Conservation (phyloP, 2,329 filamentous ascomycete genomes). For the Calonectria naviculata region DNA sequence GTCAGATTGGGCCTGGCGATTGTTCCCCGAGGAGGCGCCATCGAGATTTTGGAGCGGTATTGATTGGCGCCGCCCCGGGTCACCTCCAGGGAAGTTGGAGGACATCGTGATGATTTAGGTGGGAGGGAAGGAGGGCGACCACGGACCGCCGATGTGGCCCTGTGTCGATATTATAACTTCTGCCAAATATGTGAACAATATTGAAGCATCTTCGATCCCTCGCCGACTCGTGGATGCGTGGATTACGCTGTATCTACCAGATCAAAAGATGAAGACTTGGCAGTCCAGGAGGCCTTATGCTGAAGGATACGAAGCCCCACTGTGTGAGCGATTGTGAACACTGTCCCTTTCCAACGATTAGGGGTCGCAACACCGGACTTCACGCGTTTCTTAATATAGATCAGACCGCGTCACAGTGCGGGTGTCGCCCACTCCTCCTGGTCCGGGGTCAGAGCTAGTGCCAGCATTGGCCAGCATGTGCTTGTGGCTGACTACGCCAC, state of each 20-base stretch:
- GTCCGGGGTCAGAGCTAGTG: constrained; percentile 19
- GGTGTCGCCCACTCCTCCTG: constrained; percentile 11
- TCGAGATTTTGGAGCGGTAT: constrained; percentile 78
- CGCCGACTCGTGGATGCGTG: constrained; percentile 14
- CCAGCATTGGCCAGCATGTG: constrained; percentile 33
- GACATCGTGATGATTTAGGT: constrained; percentile 41
- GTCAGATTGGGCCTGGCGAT: constrained; percentile 18
- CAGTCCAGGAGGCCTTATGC: constrained; percentile 36
- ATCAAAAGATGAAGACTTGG: constrained; percentile 26
- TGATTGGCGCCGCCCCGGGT: constrained; percentile 52
- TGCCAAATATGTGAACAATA: constrained; percentile 15
- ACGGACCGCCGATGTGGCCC: constrained; percentile 35
- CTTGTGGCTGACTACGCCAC: constrained; percentile 43
- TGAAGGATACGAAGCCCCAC: constrained; percentile 26
- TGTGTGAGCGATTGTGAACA: constrained; percentile 23
- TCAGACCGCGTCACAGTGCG: constrained; percentile 36
- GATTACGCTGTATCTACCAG: constrained; percentile 26
- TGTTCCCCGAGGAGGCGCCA: constrained; percentile 27
- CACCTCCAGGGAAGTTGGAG: constrained; percentile 40
- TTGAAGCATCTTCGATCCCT: constrained; percentile 35
- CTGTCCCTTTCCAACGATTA: constrained; percentile 28
- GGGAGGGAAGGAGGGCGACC: constrained; percentile 21
- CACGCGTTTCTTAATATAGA: constrained; percentile 36
- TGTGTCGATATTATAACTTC: constrained; percentile 30
- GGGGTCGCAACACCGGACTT: constrained; percentile 9